Percentiles rank a stretch among this genome's conserved stretches.
Evolutionary conservation across 768 basidiomycete species (phyloP).

Genomic region (Podaxis mareebaensis): DNA sequence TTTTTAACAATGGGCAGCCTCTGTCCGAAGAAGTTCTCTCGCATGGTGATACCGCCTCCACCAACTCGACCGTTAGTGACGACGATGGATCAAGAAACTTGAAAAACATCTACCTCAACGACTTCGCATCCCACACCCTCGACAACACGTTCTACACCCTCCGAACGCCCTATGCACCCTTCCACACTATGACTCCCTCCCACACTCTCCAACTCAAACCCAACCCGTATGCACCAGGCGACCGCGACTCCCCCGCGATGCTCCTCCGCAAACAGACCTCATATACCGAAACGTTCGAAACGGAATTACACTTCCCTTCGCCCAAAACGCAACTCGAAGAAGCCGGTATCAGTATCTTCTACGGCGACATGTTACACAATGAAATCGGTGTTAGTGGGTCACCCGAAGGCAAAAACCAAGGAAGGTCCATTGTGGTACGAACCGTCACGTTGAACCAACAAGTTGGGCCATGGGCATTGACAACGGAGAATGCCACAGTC

Average conservation of each 20-base stretch:
- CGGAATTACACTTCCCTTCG: slow-evolving; percentile 32
- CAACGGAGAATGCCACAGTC: slow-evolving; percentile 29
- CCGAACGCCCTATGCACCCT: slow-evolving; percentile 39
- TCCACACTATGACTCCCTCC: slow-evolving; percentile 31
- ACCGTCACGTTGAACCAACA: slow-evolving; percentile 31
- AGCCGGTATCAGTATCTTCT: slow-evolving; percentile 38
- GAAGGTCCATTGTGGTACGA: slow-evolving; percentile 29
- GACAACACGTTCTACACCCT: slow-evolving; percentile 37
- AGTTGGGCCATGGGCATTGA: slow-evolving; percentile 36
- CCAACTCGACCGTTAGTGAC: background rate
- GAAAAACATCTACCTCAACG: slow-evolving; percentile 23
- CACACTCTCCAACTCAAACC: slow-evolving; percentile 30
- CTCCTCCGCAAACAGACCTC: slow-evolving; percentile 38
- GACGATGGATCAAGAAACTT: background rate
- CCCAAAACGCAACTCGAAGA: slow-evolving; percentile 31
- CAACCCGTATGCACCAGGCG: slow-evolving; percentile 38
- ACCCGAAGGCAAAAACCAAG: slow-evolving; percentile 19
- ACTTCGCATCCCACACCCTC: slow-evolving; percentile 29
- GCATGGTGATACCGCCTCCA: background rate
- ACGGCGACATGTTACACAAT: slow-evolving; percentile 38
- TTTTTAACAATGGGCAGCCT: slow-evolving; percentile 34
- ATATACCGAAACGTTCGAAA: slow-evolving; percentile 39
- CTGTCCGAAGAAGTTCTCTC: slow-evolving; percentile 17
- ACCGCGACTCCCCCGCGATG: slow-evolving; percentile 37
- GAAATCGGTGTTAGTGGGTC: slow-evolving; percentile 34